Evolutionary conservation across 2,329 filamentous ascomycete species (phyloP).

Genomic region (Furcasterigmium sp.): DNA sequence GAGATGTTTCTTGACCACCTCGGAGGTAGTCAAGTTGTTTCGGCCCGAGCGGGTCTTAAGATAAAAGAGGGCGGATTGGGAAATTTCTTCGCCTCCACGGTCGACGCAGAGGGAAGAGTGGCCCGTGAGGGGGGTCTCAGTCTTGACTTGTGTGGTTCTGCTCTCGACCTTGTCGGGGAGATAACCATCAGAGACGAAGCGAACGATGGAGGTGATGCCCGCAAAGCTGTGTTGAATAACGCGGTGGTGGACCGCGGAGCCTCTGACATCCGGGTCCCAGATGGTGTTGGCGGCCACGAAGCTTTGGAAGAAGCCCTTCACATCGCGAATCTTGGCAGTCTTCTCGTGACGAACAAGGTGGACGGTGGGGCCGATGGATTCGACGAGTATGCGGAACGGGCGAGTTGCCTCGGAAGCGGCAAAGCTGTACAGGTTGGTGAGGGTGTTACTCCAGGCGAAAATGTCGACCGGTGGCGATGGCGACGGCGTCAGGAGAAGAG

Average conservation of each 20-base stretch:
- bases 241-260: slow-evolving; percentile 57
- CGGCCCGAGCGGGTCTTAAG: slow-evolving; percentile 34
- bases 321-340: slow-evolving; percentile 47
- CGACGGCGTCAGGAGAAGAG: slow-evolving; percentile 17
- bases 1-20: slow-evolving; percentile 28
- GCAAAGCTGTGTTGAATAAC: slow-evolving; percentile 55
- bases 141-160: neutral
- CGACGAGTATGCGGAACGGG: slow-evolving; percentile 53
- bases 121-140: too few species aligned
- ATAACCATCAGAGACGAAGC: slow-evolving; percentile 57
- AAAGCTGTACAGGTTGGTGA: slow-evolving; percentile 58
- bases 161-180: slow-evolving; percentile 12
- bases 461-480: slow-evolving; percentile 38
- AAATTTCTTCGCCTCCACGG: slow-evolving; percentile 15
- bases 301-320: slow-evolving; percentile 58
- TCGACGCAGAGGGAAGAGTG: too few species aligned
- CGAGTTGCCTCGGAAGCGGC: slow-evolving; percentile 34
- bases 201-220: slow-evolving; percentile 42
- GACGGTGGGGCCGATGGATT: slow-evolving; percentile 48
- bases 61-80: slow-evolving; percentile 32
- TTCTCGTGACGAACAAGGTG: slow-evolving; percentile 61
- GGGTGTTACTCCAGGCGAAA: slow-evolving; percentile 53
- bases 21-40: slow-evolving; percentile 11
- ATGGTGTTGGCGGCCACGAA: slow-evolving; percentile 64
- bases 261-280: slow-evolving; percentile 49